Base-by-base conservation (phyloP, 1,284 basidiomycete genomes). In the Stygiomarasmius scandens region DNA sequence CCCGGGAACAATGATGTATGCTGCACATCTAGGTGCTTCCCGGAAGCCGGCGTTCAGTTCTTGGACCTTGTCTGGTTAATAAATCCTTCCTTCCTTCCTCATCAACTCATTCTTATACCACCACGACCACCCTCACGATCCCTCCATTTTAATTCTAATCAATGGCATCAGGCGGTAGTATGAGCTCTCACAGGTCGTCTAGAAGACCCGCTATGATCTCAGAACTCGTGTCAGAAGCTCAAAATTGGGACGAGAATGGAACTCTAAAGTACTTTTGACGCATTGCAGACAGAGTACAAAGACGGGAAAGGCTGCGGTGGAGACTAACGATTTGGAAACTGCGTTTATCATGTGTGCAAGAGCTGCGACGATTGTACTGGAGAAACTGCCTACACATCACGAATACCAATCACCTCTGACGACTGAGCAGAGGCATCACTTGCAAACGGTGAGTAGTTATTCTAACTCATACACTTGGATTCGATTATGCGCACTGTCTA, bases 341-440 rank as follows among this genome's bases (percentile, higher is more conserved):
- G 84, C 82, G 0, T 87, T 87, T 66, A 73, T 87, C 8, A 74
- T 80, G 58, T 81, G 78, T 59, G 86, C 85, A 3, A 78, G 76
- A 63, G 84, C 85, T 14, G 85, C 85, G 3, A 86, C 84, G 1
- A 75, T 88, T 44, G 84, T 87, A 6, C 76, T n/a, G 9, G 85
- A 89, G 69, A 82, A 80, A 63, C 67, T 89, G 25, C 85, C 84
- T 8, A 69, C 70, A 3, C 86, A 88, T 67, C 71, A 71, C 38
- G 82, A 86, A 55, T 86, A 83, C 64, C 64, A 73, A 23, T 71
- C 66, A 2, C 66, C 79, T 25, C 66, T 86, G 57, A 82, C 61
- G 51, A 53, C 67, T 25, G 70, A 74, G 34, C 84, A 86, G 63
- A 71, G 80, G 54, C 67, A 77, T 54, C 86, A 87, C 67, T 73